Base-by-base conservation (phyloP, 768 basidiomycete genomes). In the Saitozyma podzolica region DNA sequence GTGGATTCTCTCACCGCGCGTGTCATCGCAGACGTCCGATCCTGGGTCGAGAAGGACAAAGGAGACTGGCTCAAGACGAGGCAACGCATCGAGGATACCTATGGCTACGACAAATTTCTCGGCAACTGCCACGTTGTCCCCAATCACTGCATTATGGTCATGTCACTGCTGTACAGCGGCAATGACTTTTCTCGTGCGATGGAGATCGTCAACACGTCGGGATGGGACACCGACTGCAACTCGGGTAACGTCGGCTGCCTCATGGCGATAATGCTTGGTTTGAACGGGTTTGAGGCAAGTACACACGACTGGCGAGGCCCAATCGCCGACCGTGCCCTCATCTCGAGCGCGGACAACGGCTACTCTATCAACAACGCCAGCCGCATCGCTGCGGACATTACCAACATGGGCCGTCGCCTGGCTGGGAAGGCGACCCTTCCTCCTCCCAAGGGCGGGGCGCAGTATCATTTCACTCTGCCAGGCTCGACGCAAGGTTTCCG, bases 291-390 rank as follows among this genome's bases (percentile, higher is more conserved):
- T 42, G 17, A 11, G 7, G 50, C 4, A n/a, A 20, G 45, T 9
- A 42, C 40, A 42, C 41, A 40, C 13, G 55, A 56, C 55, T 56
- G 55, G 55, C 55, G 55, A 0, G 55, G 55, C 17, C 55, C 55
- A 1, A 43, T 56, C 5, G 42, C 39, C 37, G 55, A 56, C 20
- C 55, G 55, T 11, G 55, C 55, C 39, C 10, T 56, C 40, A 56
- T 56, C 55, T 56, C 55, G 37, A 56, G 55, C 17, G 37, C 55
- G 13, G 37, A 40, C 13, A 56, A 56, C 40, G 55, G 55, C 41
- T 56, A 56, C 42, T 56, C 55, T 7, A 56, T 56, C 39, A 56
- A 56, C 55, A 56, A 56, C 40, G 55, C 55, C 55, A 42, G 40
- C n/a, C 55, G 55, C 11, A 40, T 56, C 55, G 40, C 55, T 43